Conservation (phyloP, 768 basidiomycete species). For the Leccinum ochraceum region DNA sequence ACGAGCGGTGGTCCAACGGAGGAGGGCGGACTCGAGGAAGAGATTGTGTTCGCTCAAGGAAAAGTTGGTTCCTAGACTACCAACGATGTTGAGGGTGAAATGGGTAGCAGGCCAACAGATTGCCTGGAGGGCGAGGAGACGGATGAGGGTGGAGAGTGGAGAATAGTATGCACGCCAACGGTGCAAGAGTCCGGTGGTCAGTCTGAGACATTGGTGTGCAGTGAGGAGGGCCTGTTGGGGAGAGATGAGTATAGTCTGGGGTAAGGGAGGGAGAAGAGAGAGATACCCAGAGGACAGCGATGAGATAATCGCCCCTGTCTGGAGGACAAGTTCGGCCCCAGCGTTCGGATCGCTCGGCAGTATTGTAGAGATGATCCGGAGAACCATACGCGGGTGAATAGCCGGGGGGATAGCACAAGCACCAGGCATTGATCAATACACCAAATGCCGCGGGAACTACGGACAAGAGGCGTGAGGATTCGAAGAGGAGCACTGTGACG, state of each 20-base stretch:
- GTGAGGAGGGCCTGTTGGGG: constrained; percentile 69
- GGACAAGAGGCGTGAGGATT: constrained; percentile 66
- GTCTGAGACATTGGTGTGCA: constrained; percentile 82
- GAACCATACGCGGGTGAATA: constrained; percentile 11
- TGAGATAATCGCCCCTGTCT: constrained; percentile 60
- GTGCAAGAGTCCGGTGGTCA: constrained; percentile 86
- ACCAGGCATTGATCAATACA: constrained; percentile 60
- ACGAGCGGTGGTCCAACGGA: constrained; percentile 51
- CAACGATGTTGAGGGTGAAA: constrained; percentile 74
- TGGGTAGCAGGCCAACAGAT: constrained; percentile 97
- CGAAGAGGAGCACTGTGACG: constrained; percentile 63
- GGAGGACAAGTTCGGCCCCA: constrained; percentile 43
- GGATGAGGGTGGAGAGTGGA: constrained; percentile 83
- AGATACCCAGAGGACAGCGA: constrained; percentile 73
- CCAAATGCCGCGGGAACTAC: constrained; percentile 74
- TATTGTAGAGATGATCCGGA: constrained; percentile 2
- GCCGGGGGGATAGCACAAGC: constrained; percentile 48
- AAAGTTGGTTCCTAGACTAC: constrained; percentile 33
- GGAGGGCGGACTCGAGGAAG: constrained; percentile 29
- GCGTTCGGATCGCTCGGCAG: not conserved
- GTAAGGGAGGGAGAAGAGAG: not conserved
- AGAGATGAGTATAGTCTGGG: not conserved
- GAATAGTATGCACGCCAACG: constrained; percentile 94
- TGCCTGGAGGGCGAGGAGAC: constrained; percentile 88
- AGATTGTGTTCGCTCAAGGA: constrained; percentile 6